A percentile compares a stretch with the other conserved stretches of the same genome.
These are phyloP conservation scores for Dioszegia aurantiaca DNA, from an alignment of 768 basidiomycete species.

Conservation along the genomic window DNA sequence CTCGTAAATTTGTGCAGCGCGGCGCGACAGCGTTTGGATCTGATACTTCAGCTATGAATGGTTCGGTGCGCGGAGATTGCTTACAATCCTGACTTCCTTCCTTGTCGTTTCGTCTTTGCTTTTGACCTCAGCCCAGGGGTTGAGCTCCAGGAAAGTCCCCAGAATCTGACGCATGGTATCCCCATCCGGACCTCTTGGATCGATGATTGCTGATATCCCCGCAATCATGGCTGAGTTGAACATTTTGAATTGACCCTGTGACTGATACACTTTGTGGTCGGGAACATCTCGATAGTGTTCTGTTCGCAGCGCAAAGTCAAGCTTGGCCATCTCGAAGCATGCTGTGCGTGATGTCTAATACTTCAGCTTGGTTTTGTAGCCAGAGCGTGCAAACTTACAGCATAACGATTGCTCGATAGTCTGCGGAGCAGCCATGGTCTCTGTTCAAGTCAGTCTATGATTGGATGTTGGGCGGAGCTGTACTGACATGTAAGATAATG, in stretches of 20 bases:
- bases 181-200: conserved; percentile 46
- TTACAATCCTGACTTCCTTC: conserved; percentile 50
- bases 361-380: conserved; percentile 58
- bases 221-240: conserved; percentile 52
- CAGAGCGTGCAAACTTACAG: conserved; percentile 60
- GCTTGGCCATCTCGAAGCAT: conserved; percentile 87
- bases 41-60: conserved; percentile 7
- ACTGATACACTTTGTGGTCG: conserved; percentile 34
- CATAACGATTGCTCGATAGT: conserved; percentile 77
- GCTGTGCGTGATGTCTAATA: conserved; percentile 70
- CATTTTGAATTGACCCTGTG: conserved; percentile 46
- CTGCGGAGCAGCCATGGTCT: conserved; percentile 85
- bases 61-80: conserved; percentile 12
- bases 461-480: not conserved
- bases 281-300: conserved; percentile 47
- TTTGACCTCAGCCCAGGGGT: conserved; percentile 40
- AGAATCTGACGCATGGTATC: conserved; percentile 50
- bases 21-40: conserved; percentile 48
- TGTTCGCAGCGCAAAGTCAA: conserved; percentile 65
- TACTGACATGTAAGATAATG: conserved; percentile 44
- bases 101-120: conserved; percentile 47
- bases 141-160: conserved; percentile 48
- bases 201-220: conserved; percentile 51
- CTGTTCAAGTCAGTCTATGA: conserved; percentile 50
- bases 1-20: conserved; percentile 46